Base-by-base conservation (phyloP, 2,329 filamentous ascomycete genomes). In the Grosmannia penicillata region DNA sequence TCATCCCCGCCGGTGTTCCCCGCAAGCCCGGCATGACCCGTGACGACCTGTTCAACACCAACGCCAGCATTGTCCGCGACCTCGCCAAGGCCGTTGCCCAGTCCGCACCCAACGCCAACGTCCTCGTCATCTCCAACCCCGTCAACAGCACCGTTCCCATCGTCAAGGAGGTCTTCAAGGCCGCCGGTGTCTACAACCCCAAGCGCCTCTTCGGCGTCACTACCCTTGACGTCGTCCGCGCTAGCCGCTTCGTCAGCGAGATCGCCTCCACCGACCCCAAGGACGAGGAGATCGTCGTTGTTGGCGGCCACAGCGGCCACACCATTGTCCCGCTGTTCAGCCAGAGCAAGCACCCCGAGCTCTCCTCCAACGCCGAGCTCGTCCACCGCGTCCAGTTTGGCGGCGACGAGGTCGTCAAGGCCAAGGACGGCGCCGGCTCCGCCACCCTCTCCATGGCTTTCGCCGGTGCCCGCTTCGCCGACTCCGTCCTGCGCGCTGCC, bases 11-110 rank as follows among this genome's bases (percentile, higher is more conserved):
- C 56, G 91, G 91, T 73, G 89, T 98, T 51, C 91, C 91, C 59
- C 86, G 91, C 70, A 95, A 95, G 78, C 91, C 91, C 61, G 91
- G 91, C 68, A 98, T 98, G 91, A 93, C 83, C 68, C 87, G 91
- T 73, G 91, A 98, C 67, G 89, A 98, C 62, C 81, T 98, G 49
- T 98, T 98, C 86, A 96, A 96, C 79, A 98, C 89, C 75, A 98
- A 98, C 66, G 91, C 91, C 64, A 93, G 85, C 61, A 98, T 98
- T 63, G 91, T 98, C 61, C 87, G 89, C 58, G 91, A 96, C 66
- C 78, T 98, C 50, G 87, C 89, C 68, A 93, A 94, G 77, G 87
- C 86, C 55, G 78, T 77, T 57, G 91, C 91, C 56, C 78, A 93
- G 56, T 75, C 83, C 52, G 75, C 80, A 58, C 91, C 91, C 55